Evolutionary conservation across 257 asterid species (phyloP), one percentile per base, ranked within the genome.

Genomic region (Solanum verrucosum): DNA sequence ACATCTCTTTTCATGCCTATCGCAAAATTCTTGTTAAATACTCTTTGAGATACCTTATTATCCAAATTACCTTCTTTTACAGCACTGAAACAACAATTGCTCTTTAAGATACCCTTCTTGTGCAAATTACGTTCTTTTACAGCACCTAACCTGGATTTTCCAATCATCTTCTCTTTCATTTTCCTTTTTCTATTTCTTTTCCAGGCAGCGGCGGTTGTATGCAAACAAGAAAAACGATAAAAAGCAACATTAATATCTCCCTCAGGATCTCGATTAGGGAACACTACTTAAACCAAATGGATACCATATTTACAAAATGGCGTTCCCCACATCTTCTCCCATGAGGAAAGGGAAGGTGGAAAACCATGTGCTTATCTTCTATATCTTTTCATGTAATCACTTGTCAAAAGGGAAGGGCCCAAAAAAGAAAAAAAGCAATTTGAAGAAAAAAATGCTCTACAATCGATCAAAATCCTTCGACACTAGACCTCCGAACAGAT

Each of bases 391-490:
- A 91, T 87, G 91, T 88, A 81, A 86, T 84, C 93, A 87, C 92
- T 88, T 88, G 90, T 84, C 91, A 86, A 84, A 91, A 87, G 82
- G 46, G 87, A 81, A 79, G 63, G 84, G 84, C 83, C 84, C 65
- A 60, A 56, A 52, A 65, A 71, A 33, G 33, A 42, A 56, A 65
- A 59, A 79, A 44, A 38, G 29, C 52, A 85, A 5, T 74, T 21
- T 35, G 52, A 11, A 40, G 31, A 5, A 70, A 68, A 87, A 89
- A 79, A 90, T 67, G 91, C 91, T 89, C 93, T 92, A 94, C 90
- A 88, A 83, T 93, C 92, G 90, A 88, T 93, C 94, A 92, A 89
- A 94, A 93, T 81, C 97, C 95, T 91, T 94, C 95, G 7, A 92
- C 95, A 85, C 95, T 93, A 90, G 95, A 90, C 88, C 98, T 89